Base-by-base conservation (phyloP, 83 land plant species). In the Picea mariana region DNA sequence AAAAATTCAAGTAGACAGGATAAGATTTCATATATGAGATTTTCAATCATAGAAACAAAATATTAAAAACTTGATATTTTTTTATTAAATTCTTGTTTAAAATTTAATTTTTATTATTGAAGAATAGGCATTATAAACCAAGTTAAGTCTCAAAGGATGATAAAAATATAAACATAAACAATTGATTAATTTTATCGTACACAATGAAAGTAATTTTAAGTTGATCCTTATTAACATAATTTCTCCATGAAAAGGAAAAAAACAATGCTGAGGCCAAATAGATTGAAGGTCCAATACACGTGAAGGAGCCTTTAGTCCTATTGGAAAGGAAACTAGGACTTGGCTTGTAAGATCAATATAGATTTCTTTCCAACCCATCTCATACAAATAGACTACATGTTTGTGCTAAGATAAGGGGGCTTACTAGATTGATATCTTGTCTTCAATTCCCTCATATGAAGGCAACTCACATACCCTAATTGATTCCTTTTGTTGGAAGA, bases 381-480 rank as follows among this genome's bases (percentile, higher is more conserved):
- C 44, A 80, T 12, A 78, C 78, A 58, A 67, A 76, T 11, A 76
- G 44, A 60, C 81, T 87, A 11, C 31, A 78, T 58, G 27, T 21
- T n/a, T 81, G 88, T 85, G 89, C 87, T 9, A 87, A 87, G 60
- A 63, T 20, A 62, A 75, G 72, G 75, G 84, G 81, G 2, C 18
- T 87, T 34, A 77, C 79, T 5, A 87, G 82, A 69, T 87, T 87
- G n/a, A 84, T 84, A 18, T 52, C 55, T 61, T 84, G 81, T 71
- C 81, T 87, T 63, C 80, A 87, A 47, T n/a, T 82, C 42, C 83
- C 81, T 21, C 31, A 79, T 38, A 66, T 87, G 87, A 87, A 87
- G 63, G 89, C 89, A 38, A 38, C 65, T 11, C 72, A 87, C 49
- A 73, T 84, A 24, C 81, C 84, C 20, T 58, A 67, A 31, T 42